These are phyloP conservation scores for Panaeolus cyanescens DNA, from an alignment of 768 basidiomycete genomes.

Conservation along the genomic window DNA sequence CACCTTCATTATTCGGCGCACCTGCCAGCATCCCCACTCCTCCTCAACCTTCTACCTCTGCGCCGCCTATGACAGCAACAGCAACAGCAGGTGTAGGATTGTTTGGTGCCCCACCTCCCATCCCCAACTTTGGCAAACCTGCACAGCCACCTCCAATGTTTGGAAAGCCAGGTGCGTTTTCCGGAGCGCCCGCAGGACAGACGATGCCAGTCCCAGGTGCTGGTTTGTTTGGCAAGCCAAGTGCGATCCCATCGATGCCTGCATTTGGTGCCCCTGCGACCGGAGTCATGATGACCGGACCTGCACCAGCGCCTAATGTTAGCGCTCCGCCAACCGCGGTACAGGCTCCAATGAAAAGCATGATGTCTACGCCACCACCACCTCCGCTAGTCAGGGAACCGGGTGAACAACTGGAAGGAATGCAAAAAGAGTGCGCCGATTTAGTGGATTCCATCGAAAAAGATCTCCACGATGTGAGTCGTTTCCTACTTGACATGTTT, in stretches of 20 bases:
- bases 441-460: conserved; percentile 47
- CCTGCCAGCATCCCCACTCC: conserved; percentile 1
- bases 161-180: neutral
- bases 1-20: conserved; percentile 1
- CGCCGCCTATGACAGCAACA: neutral
- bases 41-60: neutral
- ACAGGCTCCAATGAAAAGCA: conserved; percentile 4
- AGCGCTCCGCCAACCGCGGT: neutral
- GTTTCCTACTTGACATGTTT: too few species aligned
- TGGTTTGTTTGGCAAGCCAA: neutral
- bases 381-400: conserved; percentile 16
- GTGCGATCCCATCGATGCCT: neutral
- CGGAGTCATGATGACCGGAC: neutral
- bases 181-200: neutral
- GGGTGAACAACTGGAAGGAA: conserved; percentile 52
- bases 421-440: conserved; percentile 65
- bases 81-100: neutral
- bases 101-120: conserved; percentile 5
- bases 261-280: neutral
- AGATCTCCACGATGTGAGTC: conserved; percentile 64
- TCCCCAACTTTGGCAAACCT: neutral
- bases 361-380: conserved; percentile 5
- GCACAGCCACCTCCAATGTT: conserved; percentile 1
- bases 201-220: neutral
- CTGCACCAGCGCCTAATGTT: neutral